Evolutionary conservation across 768 basidiomycete species (phyloP).

Genomic region (Amanita jacksonii): DNA sequence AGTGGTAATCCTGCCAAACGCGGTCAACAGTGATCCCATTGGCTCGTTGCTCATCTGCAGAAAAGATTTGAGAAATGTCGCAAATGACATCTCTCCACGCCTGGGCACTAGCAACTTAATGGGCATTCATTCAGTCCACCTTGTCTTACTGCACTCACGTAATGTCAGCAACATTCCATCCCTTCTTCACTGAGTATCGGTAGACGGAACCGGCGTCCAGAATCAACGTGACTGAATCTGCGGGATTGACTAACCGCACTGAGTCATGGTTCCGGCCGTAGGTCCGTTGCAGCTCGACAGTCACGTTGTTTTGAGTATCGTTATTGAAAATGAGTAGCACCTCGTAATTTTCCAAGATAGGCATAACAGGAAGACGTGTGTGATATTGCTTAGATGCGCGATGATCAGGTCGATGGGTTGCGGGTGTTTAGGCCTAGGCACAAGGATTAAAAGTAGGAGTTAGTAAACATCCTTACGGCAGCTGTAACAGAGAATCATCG

Average conservation of each 20-base stretch:
- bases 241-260: slow-evolving; percentile 48
- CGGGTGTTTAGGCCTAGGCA: slow-evolving; percentile 6
- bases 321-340: slow-evolving; percentile 62
- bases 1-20: slow-evolving; percentile 58
- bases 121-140: not conserved
- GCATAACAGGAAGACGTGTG: slow-evolving; percentile 36
- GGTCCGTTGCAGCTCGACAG: slow-evolving; percentile 55
- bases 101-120: slow-evolving; percentile 35
- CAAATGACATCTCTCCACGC: slow-evolving; percentile 60
- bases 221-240: slow-evolving; percentile 55
- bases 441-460: slow-evolving; percentile 10
- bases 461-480: slow-evolving; percentile 5
- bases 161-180: slow-evolving; percentile 57
- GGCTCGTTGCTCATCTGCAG: slow-evolving; percentile 26
- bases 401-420: slow-evolving; percentile 5
- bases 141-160: slow-evolving; percentile 45
- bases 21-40: slow-evolving; percentile 56
- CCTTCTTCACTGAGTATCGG: slow-evolving; percentile 59
- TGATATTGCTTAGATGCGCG: slow-evolving; percentile 13
- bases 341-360: slow-evolving; percentile 50
- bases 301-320: slow-evolving; percentile 54
- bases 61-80: slow-evolving; percentile 51
- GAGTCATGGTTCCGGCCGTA: slow-evolving; percentile 48
- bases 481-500: not conserved
- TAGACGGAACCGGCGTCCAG: slow-evolving; percentile 62